A percentile compares a stretch with the other conserved stretches of the same genome.
Evolutionary conservation across 192 early-diverging fungal species (phyloP).

Genomic region (Coemansia sp.): DNA sequence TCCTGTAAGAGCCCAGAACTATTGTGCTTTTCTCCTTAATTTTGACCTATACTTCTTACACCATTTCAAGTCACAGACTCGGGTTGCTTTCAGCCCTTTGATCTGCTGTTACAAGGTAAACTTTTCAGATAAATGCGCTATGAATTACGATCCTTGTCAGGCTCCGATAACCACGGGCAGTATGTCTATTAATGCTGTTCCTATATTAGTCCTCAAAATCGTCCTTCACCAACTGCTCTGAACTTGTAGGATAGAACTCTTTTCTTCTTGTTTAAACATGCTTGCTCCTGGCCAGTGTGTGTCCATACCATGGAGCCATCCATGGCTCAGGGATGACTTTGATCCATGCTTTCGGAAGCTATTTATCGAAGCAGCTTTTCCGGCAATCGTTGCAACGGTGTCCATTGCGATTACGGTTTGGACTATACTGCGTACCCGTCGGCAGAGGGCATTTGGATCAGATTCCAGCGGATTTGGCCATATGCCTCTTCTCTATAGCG

Average conservation of each 20-base stretch:
- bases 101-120: background rate
- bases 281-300: slow-evolving; percentile 6
- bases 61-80: background rate
- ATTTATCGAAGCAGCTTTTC: slow-evolving; percentile 35
- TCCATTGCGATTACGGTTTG: slow-evolving; percentile 19
- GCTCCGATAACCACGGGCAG: background rate
- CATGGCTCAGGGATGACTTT: slow-evolving; percentile 50
- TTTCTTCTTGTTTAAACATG: slow-evolving; percentile 26
- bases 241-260: background rate
- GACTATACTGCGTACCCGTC: slow-evolving; percentile 7
- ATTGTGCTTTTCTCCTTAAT: background rate
- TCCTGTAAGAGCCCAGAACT: too few species aligned
- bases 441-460: background rate
- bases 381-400: slow-evolving; percentile 15
- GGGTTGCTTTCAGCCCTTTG: background rate
- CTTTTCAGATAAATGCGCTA: background rate
- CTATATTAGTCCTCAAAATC: background rate
- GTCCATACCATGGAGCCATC: slow-evolving; percentile 36
- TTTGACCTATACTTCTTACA: background rate
- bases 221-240: background rate
- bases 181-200: background rate
- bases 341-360: slow-evolving; percentile 43
- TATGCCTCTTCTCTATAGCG: background rate
- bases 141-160: background rate
- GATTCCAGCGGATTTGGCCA: background rate